A percentile compares a stretch with the other conserved stretches of the same genome.
Evolutionary conservation across 2,329 filamentous ascomycete genomes (phyloP).

Genomic region (Fusarium sp.): DNA sequence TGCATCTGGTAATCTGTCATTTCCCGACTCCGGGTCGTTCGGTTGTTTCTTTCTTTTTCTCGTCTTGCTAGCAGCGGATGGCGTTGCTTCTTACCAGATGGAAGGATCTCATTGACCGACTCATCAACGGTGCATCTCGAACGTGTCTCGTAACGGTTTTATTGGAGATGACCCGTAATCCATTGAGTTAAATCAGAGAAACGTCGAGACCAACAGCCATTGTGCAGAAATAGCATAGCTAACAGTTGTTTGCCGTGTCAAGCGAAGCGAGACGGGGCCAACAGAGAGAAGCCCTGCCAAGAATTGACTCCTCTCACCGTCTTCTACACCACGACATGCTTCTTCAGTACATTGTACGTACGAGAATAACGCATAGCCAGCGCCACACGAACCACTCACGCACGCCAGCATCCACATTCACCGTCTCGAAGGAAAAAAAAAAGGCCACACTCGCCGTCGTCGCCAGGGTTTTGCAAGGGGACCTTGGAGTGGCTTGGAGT

Average conservation of each 20-base stretch:
- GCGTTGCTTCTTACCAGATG: conserved; percentile 12
- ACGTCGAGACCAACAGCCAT: background rate
- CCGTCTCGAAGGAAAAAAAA: background rate
- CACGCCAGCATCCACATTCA: conserved; percentile 27
- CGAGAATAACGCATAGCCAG: conserved; percentile 15
- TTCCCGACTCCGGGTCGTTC: background rate
- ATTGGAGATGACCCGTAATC: background rate
- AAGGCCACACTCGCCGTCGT: background rate
- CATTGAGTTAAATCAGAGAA: background rate
- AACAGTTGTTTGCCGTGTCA: background rate
- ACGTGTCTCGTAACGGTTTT: conserved; percentile 6
- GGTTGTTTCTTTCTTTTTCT: conserved; percentile 6
- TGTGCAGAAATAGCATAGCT: conserved; percentile 6
- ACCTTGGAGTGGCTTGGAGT: conserved; percentile 32
- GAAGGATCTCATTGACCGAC: background rate
- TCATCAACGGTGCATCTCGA: background rate
- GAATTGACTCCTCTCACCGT: background rate
- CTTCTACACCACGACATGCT: background rate
- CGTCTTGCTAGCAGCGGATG: conserved; percentile 3
- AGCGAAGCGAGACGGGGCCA: background rate
- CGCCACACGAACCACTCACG: conserved; percentile 20
- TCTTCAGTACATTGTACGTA: conserved; percentile 8
- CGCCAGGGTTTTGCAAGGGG: background rate
- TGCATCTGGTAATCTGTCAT: conserved; percentile 6
- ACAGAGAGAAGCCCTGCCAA: background rate